phyloP scores from a whole-genome alignment of 257 asterid species.

The Plectranthus barbatus region DNA sequence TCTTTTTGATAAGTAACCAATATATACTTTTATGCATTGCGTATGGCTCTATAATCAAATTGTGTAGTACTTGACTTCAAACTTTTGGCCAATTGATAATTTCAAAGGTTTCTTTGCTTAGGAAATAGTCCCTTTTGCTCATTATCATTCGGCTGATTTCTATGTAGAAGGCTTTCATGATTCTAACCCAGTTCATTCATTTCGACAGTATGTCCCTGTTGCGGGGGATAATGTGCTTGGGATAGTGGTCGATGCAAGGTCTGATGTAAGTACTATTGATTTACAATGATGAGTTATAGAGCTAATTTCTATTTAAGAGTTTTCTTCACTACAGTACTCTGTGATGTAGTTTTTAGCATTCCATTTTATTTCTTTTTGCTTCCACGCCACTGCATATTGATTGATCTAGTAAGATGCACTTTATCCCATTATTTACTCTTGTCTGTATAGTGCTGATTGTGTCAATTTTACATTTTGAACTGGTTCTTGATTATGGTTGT shows the following conservation, averaged over 20 bases:
- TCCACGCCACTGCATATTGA: not conserved
- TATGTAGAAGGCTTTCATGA: not conserved
- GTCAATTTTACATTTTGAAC: not conserved
- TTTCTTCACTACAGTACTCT: not conserved
- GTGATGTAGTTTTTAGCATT: not conserved
- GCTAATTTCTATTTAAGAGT: no score
- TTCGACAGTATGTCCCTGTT: constrained; percentile 66
- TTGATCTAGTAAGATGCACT: constrained; percentile 1
- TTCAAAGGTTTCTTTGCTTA: not conserved
- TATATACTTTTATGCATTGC: no score
- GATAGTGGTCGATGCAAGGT: constrained; percentile 67
- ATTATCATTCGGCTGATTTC: no score
- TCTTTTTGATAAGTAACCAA: no score
- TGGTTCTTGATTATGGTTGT: not conserved
- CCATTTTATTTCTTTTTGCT: not conserved
- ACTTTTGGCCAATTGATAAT: not conserved
- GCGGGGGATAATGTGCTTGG: constrained; percentile 89
- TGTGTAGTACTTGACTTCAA: no score
- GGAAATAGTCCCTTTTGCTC: no score
- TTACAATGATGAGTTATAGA: not conserved
- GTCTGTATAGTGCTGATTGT: not conserved
- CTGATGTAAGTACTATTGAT: constrained; percentile 66
- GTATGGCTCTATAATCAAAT: no score
- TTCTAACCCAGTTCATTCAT: constrained; percentile 10
- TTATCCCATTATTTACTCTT: not conserved